Percentiles rank a stretch among this genome's conserved stretches.
Conservation (phyloP, 129 eudicot genomes). For the Escallonia rubra region DNA sequence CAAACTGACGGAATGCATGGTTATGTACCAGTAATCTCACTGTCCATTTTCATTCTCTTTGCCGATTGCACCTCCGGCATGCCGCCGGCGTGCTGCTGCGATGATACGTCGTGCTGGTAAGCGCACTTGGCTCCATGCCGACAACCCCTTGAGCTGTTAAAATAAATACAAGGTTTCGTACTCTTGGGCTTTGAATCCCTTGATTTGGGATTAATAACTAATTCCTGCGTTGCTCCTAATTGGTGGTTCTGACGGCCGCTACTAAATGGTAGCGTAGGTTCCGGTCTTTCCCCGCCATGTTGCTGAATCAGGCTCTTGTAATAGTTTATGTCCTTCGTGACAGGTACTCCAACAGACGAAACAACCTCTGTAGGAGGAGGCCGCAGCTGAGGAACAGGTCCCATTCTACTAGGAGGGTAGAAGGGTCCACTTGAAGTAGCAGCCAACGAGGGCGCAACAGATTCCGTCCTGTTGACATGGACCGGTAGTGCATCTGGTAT, state of each 20-base stretch:
- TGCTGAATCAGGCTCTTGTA: conserved; percentile 90
- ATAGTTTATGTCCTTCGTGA: conserved; percentile 65
- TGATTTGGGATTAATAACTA: conserved; percentile 13
- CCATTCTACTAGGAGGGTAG: conserved; percentile 36
- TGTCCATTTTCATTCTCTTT: conserved; percentile 85
- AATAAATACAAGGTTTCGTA: conserved; percentile 73
- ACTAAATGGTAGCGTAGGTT: conserved; percentile 11
- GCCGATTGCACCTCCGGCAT: conserved; percentile 57
- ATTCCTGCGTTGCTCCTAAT: conserved; percentile 11
- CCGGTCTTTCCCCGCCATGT: conserved; percentile 70
- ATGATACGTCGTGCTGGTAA: conserved; percentile 54
- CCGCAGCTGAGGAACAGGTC: conserved; percentile 23
- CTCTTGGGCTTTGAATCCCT: conserved; percentile 44
- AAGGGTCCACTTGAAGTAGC: conserved; percentile 24
- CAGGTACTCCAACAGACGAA: conserved; percentile 21
- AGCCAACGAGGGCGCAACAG: conserved; percentile 16
- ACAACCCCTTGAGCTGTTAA: conserved; percentile 67
- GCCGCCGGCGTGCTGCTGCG: conserved; percentile 40
- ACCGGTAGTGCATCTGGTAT: conserved; percentile 27
- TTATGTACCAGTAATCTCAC: conserved; percentile 70
- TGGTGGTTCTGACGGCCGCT: conserved; percentile 13
- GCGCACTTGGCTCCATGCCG: conserved; percentile 74
- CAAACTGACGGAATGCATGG: not conserved
- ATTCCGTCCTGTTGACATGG: conserved; percentile 34
- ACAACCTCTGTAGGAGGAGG: conserved; percentile 21